Evolutionary conservation across 2,329 filamentous ascomycete genomes (phyloP).

Genomic region (Pseudonectria foliicola): DNA sequence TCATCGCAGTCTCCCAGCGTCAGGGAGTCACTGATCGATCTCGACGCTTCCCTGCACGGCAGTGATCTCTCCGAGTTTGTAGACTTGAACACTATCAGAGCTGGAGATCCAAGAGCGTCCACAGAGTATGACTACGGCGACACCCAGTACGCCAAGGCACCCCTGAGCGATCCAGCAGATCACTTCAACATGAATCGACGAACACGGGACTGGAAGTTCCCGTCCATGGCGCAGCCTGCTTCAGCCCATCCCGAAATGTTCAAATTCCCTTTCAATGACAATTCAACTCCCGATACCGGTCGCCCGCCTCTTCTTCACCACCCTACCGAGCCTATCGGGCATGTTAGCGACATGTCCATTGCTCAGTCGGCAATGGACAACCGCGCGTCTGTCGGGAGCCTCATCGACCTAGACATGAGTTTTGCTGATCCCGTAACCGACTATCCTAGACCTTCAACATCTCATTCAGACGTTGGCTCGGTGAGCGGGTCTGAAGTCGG

Average conservation of each 20-base stretch:
- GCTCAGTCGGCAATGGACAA: slow-evolving; percentile 29
- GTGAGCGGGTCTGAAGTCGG: slow-evolving; percentile 50
- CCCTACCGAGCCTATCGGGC: slow-evolving; percentile 42
- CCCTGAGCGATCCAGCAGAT: slow-evolving; percentile 52
- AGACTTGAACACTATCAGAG: slow-evolving; percentile 54
- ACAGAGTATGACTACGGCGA: slow-evolving; percentile 45
- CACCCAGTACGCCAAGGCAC: slow-evolving; percentile 37
- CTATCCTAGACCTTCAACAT: slow-evolving; percentile 48
- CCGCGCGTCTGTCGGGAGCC: slow-evolving; percentile 36
- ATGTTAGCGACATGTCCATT: slow-evolving; percentile 34
- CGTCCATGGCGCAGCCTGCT: slow-evolving; percentile 42
- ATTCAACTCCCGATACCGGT: slow-evolving; percentile 20
- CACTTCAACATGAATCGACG: slow-evolving; percentile 39
- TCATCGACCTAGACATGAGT: slow-evolving; percentile 51
- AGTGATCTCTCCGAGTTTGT: slow-evolving; percentile 50
- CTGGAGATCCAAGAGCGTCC: slow-evolving; percentile 38
- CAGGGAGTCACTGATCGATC: slow-evolving; percentile 58
- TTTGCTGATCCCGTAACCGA: slow-evolving; percentile 45
- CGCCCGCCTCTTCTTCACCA: slow-evolving; percentile 44
- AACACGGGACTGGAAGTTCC: slow-evolving; percentile 53
- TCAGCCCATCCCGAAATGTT: slow-evolving; percentile 48
- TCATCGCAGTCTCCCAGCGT: slow-evolving; percentile 42
- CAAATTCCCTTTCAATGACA: slow-evolving; percentile 39
- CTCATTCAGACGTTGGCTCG: slow-evolving; percentile 51
- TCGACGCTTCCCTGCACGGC: slow-evolving; percentile 53